Percentiles rank a stretch among this genome's conserved stretches.
These are phyloP conservation scores for Laetiporus sulphureus DNA, from an alignment of 1,284 basidiomycete genomes.

Conservation along the genomic window DNA sequence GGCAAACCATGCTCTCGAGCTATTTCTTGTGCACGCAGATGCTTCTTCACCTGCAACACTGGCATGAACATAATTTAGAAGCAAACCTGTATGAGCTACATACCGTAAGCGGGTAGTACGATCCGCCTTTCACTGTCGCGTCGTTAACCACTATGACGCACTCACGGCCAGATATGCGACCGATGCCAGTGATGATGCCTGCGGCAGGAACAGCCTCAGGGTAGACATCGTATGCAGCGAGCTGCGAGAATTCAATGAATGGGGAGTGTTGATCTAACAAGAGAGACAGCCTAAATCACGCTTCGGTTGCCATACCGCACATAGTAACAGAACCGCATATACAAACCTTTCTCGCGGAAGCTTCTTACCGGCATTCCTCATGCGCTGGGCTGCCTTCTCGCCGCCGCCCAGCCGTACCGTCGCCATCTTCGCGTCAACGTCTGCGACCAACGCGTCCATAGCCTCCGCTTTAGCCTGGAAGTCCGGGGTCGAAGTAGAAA, in stretches of 20 bases:
- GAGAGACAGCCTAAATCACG: conserved; percentile 42
- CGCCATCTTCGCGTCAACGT: conserved; percentile 54
- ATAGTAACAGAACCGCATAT: background rate
- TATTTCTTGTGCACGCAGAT: conserved; percentile 89
- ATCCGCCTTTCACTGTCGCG: conserved; percentile 90
- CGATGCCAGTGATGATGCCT: conserved; percentile 88
- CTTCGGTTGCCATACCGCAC: background rate
- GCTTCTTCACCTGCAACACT: conserved; percentile 80
- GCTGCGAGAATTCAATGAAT: conserved; percentile 82
- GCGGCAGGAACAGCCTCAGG: conserved; percentile 80
- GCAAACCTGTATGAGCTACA: conserved; percentile 17
- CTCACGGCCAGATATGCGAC: conserved; percentile 73
- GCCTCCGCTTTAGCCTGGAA: conserved; percentile 57
- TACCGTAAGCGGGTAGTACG: conserved; percentile 89
- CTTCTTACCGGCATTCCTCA: conserved; percentile 77
- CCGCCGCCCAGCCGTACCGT: conserved; percentile 57
- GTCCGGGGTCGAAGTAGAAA: conserved; percentile 65
- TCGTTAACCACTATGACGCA: conserved; percentile 92
- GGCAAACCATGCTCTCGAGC: conserved; percentile 87
- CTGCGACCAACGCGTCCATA: conserved; percentile 63
- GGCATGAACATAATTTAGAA: background rate
- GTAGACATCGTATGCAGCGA: conserved; percentile 89
- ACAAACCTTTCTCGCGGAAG: conserved; percentile 80
- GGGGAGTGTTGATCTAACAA: conserved; percentile 85
- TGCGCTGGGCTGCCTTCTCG: conserved; percentile 67